Percentiles rank a stretch among this genome's conserved stretches.
phyloP scores from a whole-genome alignment of 2,329 filamentous ascomycete species.

The Bertia moriformis region DNA sequence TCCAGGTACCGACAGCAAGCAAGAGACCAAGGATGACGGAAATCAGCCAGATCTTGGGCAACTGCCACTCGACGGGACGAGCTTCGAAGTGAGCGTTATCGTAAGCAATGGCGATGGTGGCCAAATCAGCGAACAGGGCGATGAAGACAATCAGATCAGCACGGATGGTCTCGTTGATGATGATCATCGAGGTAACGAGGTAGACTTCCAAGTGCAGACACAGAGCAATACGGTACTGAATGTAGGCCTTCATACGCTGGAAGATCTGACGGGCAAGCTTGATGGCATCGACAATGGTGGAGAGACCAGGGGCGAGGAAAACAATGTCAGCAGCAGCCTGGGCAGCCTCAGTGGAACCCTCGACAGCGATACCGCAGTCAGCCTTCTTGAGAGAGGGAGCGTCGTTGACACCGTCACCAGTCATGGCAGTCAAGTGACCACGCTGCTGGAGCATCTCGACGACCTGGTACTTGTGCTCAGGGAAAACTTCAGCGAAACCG shows the following conservation, averaged over 20 bases:
- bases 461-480: slow-evolving; percentile 55
- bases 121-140: slow-evolving; percentile 59
- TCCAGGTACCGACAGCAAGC: slow-evolving; percentile 53
- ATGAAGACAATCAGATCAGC: slow-evolving; percentile 60
- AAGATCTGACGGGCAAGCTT: slow-evolving; percentile 57
- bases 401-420: slow-evolving; percentile 57
- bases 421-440: slow-evolving; percentile 54
- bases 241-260: slow-evolving; percentile 60
- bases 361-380: slow-evolving; percentile 56
- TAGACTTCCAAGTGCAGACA: slow-evolving; percentile 58
- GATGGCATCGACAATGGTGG: slow-evolving; percentile 52
- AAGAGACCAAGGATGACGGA: slow-evolving; percentile 48
- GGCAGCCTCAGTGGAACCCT: slow-evolving; percentile 51
- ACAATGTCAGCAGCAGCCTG: slow-evolving; percentile 56
- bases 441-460: slow-evolving; percentile 53
- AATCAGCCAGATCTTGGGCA: slow-evolving; percentile 64
- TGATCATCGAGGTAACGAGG: slow-evolving; percentile 60
- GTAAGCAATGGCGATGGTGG: slow-evolving; percentile 60
- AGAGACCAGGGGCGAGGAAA: slow-evolving; percentile 53
- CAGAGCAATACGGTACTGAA: slow-evolving; percentile 56
- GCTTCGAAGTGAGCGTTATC: slow-evolving; percentile 59
- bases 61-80: slow-evolving; percentile 59
- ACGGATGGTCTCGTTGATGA: slow-evolving; percentile 57
- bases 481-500: slow-evolving; percentile 53
- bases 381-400: slow-evolving; percentile 57